Evolutionary conservation across 2,329 filamentous ascomycete genomes (phyloP), one percentile per base, ranked within the genome.

Genomic region (Cladosporium sp.): DNA sequence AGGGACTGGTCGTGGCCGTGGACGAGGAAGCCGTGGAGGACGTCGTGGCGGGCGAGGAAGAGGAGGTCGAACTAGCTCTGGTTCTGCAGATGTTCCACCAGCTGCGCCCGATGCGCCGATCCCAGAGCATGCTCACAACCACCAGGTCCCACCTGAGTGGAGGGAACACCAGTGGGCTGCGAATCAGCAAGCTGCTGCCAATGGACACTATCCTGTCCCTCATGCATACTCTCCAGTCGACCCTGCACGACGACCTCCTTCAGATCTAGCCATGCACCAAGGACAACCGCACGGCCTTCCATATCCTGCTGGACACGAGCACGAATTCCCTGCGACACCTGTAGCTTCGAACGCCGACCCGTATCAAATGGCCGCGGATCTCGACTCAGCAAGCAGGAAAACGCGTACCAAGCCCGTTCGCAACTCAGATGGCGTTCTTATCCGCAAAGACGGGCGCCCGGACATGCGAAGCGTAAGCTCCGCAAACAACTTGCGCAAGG

Each of bases 401-500:
- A 77, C 75, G 1, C 71, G 78, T n/a, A 78, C 76, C 4, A 80
- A 79, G 64, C 78, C 78, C 2, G 72, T 75, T 20, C 70, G 78
- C 2, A 80, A 80, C 60, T 74, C 77, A 1, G 77, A 80, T 37
- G 78, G 78, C 0, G 70, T 80, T 17, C 65, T 80, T 28, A 80
- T 80, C 56, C 72, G 78, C 40, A 80, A 80, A 61, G 78, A 80
- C 57, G 78, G 78, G 4, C 67, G 75, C 10, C 78, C 78, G 4
- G 78, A 80, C 58, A 79, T 79, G 76, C 75, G 78, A 10, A 77
- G 75, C 28, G 76, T 80, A n/a, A 78, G 75, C 60, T 78, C 75
- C 12, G 77, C 78, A n/a, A 77, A 77, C 48, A 80, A 80, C 58
- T 65, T 80, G 13, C 73, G 78, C 37, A 80, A 79, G 61, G 78